Percentiles rank a stretch among this genome's conserved stretches.
phyloP scores from a whole-genome alignment of 495 filamentous ascomycete genomes.

The Penicillium simplicissimum region DNA sequence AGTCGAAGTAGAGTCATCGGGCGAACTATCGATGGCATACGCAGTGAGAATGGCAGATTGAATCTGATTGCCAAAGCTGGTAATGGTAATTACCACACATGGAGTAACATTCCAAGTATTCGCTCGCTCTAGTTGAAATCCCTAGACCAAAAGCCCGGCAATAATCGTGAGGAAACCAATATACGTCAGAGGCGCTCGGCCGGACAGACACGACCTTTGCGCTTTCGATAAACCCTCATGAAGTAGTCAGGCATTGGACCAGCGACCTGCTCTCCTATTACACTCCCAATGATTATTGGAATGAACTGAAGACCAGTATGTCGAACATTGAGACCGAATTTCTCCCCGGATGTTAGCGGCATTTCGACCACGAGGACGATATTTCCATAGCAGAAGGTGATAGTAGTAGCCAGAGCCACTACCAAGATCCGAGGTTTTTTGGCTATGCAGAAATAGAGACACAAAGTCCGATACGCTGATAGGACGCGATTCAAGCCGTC shows the following conservation, averaged over 20 bases:
- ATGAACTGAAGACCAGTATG: slow-evolving; percentile 33
- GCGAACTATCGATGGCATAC: slow-evolving; percentile 27
- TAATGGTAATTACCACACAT: slow-evolving; percentile 25
- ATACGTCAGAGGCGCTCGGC: slow-evolving; percentile 28
- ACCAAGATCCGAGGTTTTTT: slow-evolving; percentile 17
- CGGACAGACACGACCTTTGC: slow-evolving; percentile 12
- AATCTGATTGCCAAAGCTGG: slow-evolving; percentile 30
- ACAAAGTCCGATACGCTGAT: slow-evolving; percentile 19
- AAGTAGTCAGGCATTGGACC: slow-evolving; percentile 28
- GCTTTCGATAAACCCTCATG: slow-evolving; percentile 7
- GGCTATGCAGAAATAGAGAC: slow-evolving; percentile 18
- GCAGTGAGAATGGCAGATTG: slow-evolving; percentile 26
- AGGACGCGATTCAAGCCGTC: slow-evolving; percentile 8
- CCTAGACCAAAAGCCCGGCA: slow-evolving; percentile 25
- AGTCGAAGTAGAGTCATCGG: slow-evolving; percentile 17
- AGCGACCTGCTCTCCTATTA: slow-evolving; percentile 32
- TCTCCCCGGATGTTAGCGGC: slow-evolving; percentile 22
- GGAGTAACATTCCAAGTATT: slow-evolving; percentile 26
- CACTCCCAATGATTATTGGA: slow-evolving; percentile 28
- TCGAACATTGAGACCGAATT: slow-evolving; percentile 27
- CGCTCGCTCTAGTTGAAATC: slow-evolving; percentile 23
- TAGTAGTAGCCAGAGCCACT: slow-evolving; percentile 19
- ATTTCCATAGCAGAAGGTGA: slow-evolving; percentile 28
- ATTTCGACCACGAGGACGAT: slow-evolving; percentile 29
- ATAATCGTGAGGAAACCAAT: slow-evolving; percentile 22